Evolutionary conservation across 1,284 basidiomycete species (phyloP), one percentile per base, ranked within the genome.

Genomic region (Blastosporella zonata): DNA sequence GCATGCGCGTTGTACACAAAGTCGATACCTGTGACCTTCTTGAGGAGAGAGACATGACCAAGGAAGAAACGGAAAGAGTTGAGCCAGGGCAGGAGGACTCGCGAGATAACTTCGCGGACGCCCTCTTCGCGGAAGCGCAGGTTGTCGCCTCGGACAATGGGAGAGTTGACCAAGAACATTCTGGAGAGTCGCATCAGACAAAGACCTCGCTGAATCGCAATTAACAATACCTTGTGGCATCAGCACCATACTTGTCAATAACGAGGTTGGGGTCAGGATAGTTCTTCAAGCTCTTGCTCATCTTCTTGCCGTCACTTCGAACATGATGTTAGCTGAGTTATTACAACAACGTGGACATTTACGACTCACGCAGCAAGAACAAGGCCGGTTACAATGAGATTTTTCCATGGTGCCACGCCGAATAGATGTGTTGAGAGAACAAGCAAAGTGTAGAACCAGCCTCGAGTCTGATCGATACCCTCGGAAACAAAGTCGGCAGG

Each of bases 51-150:
- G 35, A 87, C 92, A 67, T 98, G 96, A n/a, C 92, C 93, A 48
- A 98, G 79, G 84, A 99, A 97, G 82, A 99, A 99, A 57, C 96
- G 92, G 84, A 96, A 96, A 46, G 94, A 92, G 69, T 99, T 99
- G 66, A 99, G 82, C 94, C 96, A 98, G n/a, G 96, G 97, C 33
- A 98, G 78, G 59, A 99, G 87, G 23, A 97, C 95, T 18, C 92
- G 88, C 27, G 93, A 90, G 59, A 99, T 80, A 52, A 99, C 94
- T 60, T 98, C 96, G 59, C 93, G 90, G 49, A 99, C 97, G 56
- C 97, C 97, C 57, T 96, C 93, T 69, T 99, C 97, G 49, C 94
- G 84, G 87, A 99, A 99, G 45, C 94, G 87, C 35, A 99, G 80
- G 68, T 97, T 98, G 70, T 99, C 97, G 15, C 93, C 97, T 31